Evolutionary conservation across 202 grass and related monocot species (phyloP).

Genomic region (Zoysia matrella): DNA sequence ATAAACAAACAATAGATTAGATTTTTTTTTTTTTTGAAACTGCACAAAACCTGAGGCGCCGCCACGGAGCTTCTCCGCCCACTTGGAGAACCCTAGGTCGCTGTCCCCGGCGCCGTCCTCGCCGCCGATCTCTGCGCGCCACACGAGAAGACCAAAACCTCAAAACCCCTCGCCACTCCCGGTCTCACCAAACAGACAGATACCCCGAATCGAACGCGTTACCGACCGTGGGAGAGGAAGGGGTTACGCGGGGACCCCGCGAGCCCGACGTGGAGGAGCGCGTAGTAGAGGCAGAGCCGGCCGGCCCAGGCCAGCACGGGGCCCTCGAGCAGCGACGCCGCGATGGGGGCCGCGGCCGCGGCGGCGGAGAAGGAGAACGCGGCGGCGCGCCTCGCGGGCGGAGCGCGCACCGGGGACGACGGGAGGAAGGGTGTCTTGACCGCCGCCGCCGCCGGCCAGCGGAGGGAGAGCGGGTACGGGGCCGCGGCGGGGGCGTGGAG

Average conservation of each 20-base stretch:
- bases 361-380: background rate
- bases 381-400: background rate
- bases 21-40: conserved; percentile 2
- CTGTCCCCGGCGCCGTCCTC: conserved; percentile 55
- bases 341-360: conserved; percentile 42
- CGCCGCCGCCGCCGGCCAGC: conserved; percentile 18
- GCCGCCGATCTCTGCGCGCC: conserved; percentile 45
- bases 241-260: conserved; percentile 80
- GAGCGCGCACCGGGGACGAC: conserved; percentile 24
- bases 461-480: conserved; percentile 9
- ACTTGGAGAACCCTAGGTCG: conserved; percentile 84
- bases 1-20: conserved; percentile 1
- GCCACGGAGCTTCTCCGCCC: conserved; percentile 65
- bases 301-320: conserved; percentile 87
- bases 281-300: conserved; percentile 88
- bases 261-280: conserved; percentile 78
- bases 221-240: conserved; percentile 74
- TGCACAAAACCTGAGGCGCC: conserved; percentile 60
- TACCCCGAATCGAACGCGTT: conserved; percentile 27
- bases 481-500: conserved; percentile 49
- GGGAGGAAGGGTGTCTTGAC: conserved; percentile 56
- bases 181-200: background rate
- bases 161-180: background rate
- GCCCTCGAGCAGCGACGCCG: conserved; percentile 75
- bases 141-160: background rate